Base-by-base conservation (phyloP, 1,284 basidiomycete genomes). In the Bjerkandera adusta region DNA sequence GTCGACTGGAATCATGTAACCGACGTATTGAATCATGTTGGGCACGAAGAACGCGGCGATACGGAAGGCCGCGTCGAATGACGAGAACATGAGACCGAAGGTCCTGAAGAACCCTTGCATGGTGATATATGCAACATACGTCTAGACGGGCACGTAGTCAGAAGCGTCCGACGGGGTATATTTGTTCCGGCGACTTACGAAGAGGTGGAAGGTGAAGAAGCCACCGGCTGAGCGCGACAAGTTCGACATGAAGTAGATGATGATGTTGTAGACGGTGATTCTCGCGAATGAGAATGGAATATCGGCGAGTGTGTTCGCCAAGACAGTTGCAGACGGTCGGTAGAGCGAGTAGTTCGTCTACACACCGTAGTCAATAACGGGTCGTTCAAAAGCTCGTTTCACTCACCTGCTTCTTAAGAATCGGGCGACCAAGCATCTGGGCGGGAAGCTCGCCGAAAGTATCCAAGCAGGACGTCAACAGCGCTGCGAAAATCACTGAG, bases 261-360 rank as follows among this genome's bases (percentile, higher is more conserved):
- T 77, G 35, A 89, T 64, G 56, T 85, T 70, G 70, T 83, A 89
- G 24, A 88, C 54, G 34, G 89, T 57, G 20, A 89, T 61, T 8
- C 82, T 78, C 6, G 69, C 53, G 15, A 85, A 76, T 1, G 86
- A 83, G 67, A 91, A 84, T 0, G 89, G 89, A 21, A 92, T 67
- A 58, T 91, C 89, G 25, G 87, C 75, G 12, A 92, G 60, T 0
- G 85, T 87, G 58, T 89, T 86, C 3, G 85, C 85, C 15, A 92
- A 61, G 0, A 83, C 78, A 24, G 85, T 70, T 1, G 89, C 86
- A 4, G 83, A 77, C 0, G 91, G 87, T 20, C 89, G 80, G 64
- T 91, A 94, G 67, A 94, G 81, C 50, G 85, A 79, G 63, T 88
- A 95, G 34, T 70, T 75, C n/a, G 81, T 83, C 77, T 89, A 65